Evolutionary conservation across 2,329 filamentous ascomycete genomes (phyloP).

Genomic region (Chlorencoelia australis): DNA sequence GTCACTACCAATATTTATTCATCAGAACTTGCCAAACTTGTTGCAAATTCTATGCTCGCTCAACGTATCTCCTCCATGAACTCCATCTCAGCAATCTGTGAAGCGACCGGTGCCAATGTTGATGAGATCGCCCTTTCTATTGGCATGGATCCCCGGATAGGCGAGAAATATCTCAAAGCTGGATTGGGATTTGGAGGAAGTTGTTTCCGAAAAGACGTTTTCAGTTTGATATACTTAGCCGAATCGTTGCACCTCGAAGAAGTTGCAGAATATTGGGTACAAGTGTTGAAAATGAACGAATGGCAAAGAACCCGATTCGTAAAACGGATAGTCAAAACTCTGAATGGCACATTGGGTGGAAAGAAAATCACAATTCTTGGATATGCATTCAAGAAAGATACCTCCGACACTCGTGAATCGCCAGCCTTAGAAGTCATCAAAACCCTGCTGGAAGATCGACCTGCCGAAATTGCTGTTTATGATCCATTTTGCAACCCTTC

Average conservation of each 20-base stretch:
- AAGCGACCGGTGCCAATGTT: conserved; percentile 66
- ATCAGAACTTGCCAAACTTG: conserved; percentile 69
- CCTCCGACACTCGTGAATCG: conserved; percentile 63
- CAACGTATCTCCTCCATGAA: conserved; percentile 77
- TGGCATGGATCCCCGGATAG: conserved; percentile 62
- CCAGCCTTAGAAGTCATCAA: conserved; percentile 59
- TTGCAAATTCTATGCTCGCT: conserved; percentile 70
- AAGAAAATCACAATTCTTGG: conserved; percentile 68
- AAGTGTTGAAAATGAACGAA: conserved; percentile 68
- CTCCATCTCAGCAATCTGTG: conserved; percentile 70
- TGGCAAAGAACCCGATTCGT: conserved; percentile 62
- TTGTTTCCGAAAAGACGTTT: conserved; percentile 74
- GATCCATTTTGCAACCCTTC: conserved; percentile 43
- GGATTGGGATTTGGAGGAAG: conserved; percentile 71
- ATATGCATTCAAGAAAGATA: conserved; percentile 74
- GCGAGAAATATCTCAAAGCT: conserved; percentile 62
- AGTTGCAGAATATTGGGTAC: conserved; percentile 66
- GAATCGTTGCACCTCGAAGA: conserved; percentile 59
- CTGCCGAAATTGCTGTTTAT: conserved; percentile 55
- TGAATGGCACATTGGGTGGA: conserved; percentile 57
- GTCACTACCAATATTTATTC: conserved; percentile 67
- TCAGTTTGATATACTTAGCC: conserved; percentile 64
- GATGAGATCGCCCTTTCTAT: conserved; percentile 58
- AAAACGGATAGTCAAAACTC: conserved; percentile 51
- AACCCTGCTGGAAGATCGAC: conserved; percentile 52